Conservation (phyloP, 345 rosid genomes). For the Raphanus sativus region DNA sequence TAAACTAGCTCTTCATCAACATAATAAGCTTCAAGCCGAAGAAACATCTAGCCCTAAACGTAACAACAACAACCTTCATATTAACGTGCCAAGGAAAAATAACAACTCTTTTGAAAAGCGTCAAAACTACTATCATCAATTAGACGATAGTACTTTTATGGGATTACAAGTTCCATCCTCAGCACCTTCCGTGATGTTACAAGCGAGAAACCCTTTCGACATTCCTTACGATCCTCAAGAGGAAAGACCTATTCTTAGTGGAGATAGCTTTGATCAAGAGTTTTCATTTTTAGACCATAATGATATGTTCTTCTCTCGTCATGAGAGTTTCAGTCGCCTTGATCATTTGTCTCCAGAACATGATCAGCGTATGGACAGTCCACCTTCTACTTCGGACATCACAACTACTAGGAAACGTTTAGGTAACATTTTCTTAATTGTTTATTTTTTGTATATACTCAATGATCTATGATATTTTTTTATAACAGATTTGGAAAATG, state of each 20-base stretch:
- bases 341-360: constrained; percentile 24
- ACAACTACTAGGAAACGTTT: constrained; percentile 20
- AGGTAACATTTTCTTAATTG: constrained; percentile 10
- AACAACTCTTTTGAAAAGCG: neutral
- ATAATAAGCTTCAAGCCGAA: constrained; percentile 28
- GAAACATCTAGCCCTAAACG: constrained; percentile 23
- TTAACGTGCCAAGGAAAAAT: constrained; percentile 37
- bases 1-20: constrained; percentile 43
- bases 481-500: constrained; percentile 35
- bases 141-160: constrained; percentile 9
- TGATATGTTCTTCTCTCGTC: constrained; percentile 63
- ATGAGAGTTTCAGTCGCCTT: constrained; percentile 59
- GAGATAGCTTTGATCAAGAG: constrained; percentile 69
- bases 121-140: constrained; percentile 24
- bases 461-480: neutral
- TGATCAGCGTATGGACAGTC: constrained; percentile 25
- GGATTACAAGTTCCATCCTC: constrained; percentile 63
- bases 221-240: constrained; percentile 81
- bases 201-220: constrained; percentile 68
- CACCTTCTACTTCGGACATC: constrained; percentile 20
- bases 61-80: constrained; percentile 34
- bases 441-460: neutral
- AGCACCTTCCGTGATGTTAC: constrained; percentile 77
- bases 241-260: constrained; percentile 73
- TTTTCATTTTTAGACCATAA: constrained; percentile 49